These are phyloP conservation scores for Lactarius trivialis DNA, from an alignment of 768 basidiomycete species.

Conservation along the genomic window DNA sequence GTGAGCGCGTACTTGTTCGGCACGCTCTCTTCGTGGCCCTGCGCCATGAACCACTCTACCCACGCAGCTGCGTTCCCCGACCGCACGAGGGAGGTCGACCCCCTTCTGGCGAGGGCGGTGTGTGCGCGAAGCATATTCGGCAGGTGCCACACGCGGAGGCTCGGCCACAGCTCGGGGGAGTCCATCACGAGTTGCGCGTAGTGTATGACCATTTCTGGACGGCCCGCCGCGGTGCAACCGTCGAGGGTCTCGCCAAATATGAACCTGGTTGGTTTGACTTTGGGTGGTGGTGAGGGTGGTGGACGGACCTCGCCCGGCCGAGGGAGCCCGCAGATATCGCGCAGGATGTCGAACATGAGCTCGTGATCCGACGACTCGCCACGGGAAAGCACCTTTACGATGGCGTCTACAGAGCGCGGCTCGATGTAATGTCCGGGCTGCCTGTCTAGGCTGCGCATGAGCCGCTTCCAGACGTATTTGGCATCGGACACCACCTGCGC, in stretches of 20 bases:
- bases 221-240: slow-evolving; percentile 46
- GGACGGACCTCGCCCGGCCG: slow-evolving; percentile 36
- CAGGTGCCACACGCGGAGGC: not conserved
- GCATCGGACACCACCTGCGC: slow-evolving; percentile 42
- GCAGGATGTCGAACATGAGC: slow-evolving; percentile 59
- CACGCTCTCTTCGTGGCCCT: not conserved
- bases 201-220: slow-evolving; percentile 43
- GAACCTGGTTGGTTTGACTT: slow-evolving; percentile 40
- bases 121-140: not conserved
- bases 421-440: slow-evolving; percentile 45
- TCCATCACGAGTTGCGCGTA: slow-evolving; percentile 57
- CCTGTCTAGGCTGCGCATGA: slow-evolving; percentile 47
- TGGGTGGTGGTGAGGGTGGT: slow-evolving; percentile 17
- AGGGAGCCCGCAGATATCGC: slow-evolving; percentile 56
- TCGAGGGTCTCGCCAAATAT: slow-evolving; percentile 49
- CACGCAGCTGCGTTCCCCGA: slow-evolving; percentile 6
- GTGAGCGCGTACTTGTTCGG: not conserved
- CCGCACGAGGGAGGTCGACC: not conserved
- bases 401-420: slow-evolving; percentile 43
- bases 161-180: slow-evolving; percentile 20
- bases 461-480: slow-evolving; percentile 63
- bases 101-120: not conserved
- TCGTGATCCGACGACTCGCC: slow-evolving; percentile 54
- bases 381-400: slow-evolving; percentile 48
- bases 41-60: slow-evolving; percentile 13